A percentile compares a stretch with the other conserved stretches of the same genome.
phyloP scores from a whole-genome alignment of 345 rosid genomes.

The Syzygium jambos region DNA sequence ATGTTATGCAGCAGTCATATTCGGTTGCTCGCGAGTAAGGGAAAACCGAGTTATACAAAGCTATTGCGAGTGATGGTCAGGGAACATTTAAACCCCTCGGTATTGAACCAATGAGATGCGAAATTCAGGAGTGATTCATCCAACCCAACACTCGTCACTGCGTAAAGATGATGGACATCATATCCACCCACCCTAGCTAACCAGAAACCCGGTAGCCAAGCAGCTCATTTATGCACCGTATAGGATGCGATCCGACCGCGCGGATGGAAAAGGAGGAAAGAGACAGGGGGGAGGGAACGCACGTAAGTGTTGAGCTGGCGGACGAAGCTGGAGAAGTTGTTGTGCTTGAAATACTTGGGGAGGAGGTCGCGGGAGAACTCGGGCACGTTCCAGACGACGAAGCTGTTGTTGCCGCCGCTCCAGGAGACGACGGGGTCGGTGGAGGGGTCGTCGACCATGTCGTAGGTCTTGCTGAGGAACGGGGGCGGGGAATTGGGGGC shows the following conservation, averaged over 20 bases:
- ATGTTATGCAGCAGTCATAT: neutral
- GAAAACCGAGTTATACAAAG: neutral
- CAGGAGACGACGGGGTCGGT: conserved; percentile 1
- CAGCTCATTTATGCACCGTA: neutral
- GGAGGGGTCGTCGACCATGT: conserved; percentile 7
- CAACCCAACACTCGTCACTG: neutral
- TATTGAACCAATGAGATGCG: neutral
- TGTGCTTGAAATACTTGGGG: conserved; percentile 7
- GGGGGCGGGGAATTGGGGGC: neutral
- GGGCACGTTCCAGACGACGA: conserved; percentile 6
- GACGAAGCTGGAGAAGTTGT: conserved; percentile 9
- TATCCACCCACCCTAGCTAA: neutral
- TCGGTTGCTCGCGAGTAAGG: neutral
- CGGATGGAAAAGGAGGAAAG: neutral
- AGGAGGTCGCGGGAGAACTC: conserved; percentile 5
- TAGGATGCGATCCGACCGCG: neutral
- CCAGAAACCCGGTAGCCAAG: neutral
- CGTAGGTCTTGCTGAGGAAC: conserved; percentile 6
- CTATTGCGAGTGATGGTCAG: neutral
- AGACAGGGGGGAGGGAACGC: neutral
- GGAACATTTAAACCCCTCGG: neutral
- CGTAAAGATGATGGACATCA: neutral
- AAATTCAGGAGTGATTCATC: neutral
- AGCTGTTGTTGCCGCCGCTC: conserved; percentile 2
- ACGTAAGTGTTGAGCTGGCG: conserved; percentile 9